Evolutionary conservation across 352 stramenopile species (phyloP).

Genomic region (Aphanomyces stellatus): DNA sequence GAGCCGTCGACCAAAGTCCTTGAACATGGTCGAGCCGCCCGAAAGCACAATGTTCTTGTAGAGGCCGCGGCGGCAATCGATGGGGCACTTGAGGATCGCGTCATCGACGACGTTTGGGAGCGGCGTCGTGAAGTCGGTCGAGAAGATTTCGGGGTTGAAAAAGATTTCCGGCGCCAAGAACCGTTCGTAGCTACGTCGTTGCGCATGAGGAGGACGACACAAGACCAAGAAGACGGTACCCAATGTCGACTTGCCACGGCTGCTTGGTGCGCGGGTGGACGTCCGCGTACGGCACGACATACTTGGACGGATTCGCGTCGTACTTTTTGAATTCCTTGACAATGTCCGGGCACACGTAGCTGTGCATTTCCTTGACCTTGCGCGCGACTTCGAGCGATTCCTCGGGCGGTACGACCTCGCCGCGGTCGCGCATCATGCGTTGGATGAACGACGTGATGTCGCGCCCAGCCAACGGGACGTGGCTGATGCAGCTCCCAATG

Average conservation of each 20-base stretch:
- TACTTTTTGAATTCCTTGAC: constrained; percentile 96
- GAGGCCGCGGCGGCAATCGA: constrained; percentile 89
- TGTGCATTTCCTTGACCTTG: constrained; percentile 92
- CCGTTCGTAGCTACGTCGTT: constrained; percentile 56
- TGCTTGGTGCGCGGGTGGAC: constrained; percentile 70
- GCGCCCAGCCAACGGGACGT: constrained; percentile 89
- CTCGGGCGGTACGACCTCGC: constrained; percentile 87
- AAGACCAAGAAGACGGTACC: constrained; percentile 31
- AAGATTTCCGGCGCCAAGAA: constrained; percentile 96
- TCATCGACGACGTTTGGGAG: constrained; percentile 93
- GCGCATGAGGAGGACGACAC: not conserved
- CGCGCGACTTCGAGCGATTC: constrained; percentile 88
- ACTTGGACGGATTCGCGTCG: constrained; percentile 89
- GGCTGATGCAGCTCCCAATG: constrained; percentile 92
- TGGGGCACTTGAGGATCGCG: constrained; percentile 92
- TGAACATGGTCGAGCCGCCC: constrained; percentile 95
- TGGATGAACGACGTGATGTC: constrained; percentile 96
- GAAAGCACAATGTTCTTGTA: constrained; percentile 97
- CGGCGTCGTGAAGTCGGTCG: constrained; percentile 87
- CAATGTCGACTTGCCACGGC: constrained; percentile 85
- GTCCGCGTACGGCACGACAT: constrained; percentile 84
- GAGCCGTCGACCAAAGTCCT: constrained; percentile 91
- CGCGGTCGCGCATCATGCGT: constrained; percentile 87
- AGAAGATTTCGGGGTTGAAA: constrained; percentile 96
- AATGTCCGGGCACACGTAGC: constrained; percentile 92